Percentiles rank a stretch among this genome's conserved stretches.
Evolutionary conservation across 352 stramenopile species (phyloP).

Genomic region (Globisporangium viniferum): DNA sequence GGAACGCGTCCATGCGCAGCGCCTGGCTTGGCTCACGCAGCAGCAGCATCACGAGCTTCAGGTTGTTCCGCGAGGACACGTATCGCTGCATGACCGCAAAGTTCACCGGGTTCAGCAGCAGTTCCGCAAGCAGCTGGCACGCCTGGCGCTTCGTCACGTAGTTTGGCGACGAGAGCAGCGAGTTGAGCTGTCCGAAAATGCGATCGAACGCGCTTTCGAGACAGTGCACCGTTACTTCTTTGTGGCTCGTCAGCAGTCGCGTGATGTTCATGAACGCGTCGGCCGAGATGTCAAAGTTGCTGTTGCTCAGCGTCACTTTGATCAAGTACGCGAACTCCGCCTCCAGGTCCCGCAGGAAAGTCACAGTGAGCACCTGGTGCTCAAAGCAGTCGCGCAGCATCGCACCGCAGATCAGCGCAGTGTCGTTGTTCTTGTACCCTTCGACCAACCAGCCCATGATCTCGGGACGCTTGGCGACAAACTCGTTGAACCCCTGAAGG

Average conservation of each 20-base stretch:
- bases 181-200: slow-evolving; percentile 67
- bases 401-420: slow-evolving; percentile 67
- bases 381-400: slow-evolving; percentile 85
- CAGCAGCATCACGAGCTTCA: slow-evolving; percentile 74
- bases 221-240: slow-evolving; percentile 42
- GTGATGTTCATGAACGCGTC: slow-evolving; percentile 81
- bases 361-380: slow-evolving; percentile 49
- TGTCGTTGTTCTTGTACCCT: slow-evolving; percentile 71
- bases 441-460: slow-evolving; percentile 75
- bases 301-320: slow-evolving; percentile 69
- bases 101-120: slow-evolving; percentile 74
- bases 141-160: slow-evolving; percentile 75
- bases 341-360: slow-evolving; percentile 63
- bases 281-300: slow-evolving; percentile 83
- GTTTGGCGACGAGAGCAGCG: slow-evolving; percentile 55
- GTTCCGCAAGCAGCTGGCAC: slow-evolving; percentile 65
- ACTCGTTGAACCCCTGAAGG: slow-evolving; percentile 54
- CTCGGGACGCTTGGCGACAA: slow-evolving; percentile 53
- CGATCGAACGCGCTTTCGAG: slow-evolving; percentile 62
- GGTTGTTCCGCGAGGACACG: slow-evolving; percentile 60
- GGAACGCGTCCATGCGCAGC: slow-evolving; percentile 79
- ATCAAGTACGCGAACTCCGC: slow-evolving; percentile 65
- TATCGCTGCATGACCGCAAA: slow-evolving; percentile 80
- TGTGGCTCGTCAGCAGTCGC: slow-evolving; percentile 63
- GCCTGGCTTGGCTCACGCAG: slow-evolving; percentile 73